These are phyloP conservation scores for Neonectria magnoliae DNA, from an alignment of 2,329 filamentous ascomycete species.

Conservation along the genomic window DNA sequence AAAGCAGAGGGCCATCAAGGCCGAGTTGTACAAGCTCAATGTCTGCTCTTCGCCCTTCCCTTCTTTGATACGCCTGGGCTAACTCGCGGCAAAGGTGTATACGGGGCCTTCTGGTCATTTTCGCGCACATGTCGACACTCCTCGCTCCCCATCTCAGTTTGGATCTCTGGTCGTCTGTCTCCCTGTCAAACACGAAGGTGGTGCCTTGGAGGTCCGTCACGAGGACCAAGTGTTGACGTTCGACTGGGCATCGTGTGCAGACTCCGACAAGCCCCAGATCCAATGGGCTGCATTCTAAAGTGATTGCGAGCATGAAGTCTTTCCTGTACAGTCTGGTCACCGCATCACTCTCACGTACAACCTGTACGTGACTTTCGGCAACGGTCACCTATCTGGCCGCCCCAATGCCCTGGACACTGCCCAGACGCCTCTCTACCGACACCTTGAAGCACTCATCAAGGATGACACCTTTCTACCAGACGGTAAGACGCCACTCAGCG, in stretches of 20 bases:
- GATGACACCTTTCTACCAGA: not conserved
- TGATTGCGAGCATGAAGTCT: conserved; percentile 63
- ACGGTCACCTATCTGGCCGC: not conserved
- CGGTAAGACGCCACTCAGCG: not conserved
- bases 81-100: conserved; percentile 54
- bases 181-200: conserved; percentile 49
- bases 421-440: conserved; percentile 38
- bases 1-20: conserved; percentile 51
- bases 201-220: conserved; percentile 56
- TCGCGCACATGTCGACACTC: conserved; percentile 63
- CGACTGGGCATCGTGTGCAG: conserved; percentile 50
- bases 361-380: conserved; percentile 47
- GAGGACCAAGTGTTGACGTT: conserved; percentile 47
- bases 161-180: conserved; percentile 64
- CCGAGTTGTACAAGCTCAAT: conserved; percentile 68
- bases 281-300: conserved; percentile 63
- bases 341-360: conserved; percentile 70
- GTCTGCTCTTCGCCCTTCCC: conserved; percentile 42
- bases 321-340: conserved; percentile 60
- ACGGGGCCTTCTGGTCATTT: conserved; percentile 61
- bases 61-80: not conserved
- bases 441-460: conserved; percentile 19
- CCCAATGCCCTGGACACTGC: conserved; percentile 20
- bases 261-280: conserved; percentile 28
- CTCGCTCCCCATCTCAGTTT: conserved; percentile 58